Evolutionary conservation across 2,329 filamentous ascomycete species (phyloP).

Genomic region (Aspergillus neotritici): DNA sequence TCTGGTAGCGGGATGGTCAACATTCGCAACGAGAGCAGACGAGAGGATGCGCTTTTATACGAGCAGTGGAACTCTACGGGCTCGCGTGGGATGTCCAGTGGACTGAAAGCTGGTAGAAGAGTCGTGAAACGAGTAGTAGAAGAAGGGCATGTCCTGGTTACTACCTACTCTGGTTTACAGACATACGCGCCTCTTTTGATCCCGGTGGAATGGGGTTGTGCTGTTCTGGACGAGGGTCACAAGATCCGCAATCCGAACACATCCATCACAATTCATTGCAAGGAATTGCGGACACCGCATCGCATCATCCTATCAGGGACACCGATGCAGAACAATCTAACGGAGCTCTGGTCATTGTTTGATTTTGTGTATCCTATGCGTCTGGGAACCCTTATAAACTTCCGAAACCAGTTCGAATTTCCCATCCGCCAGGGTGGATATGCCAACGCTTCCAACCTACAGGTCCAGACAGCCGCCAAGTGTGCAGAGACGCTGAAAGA

Average conservation of each 20-base stretch:
- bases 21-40: constrained; percentile 54
- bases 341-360: constrained; percentile 93
- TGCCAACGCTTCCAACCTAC: constrained; percentile 86
- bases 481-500: constrained; percentile 93
- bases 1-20: constrained; percentile 97
- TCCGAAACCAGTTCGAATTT: constrained; percentile 85
- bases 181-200: constrained; percentile 80
- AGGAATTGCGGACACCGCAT: constrained; percentile 84
- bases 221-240: constrained; percentile 92
- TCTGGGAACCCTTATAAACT: constrained; percentile 82
- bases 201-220: constrained; percentile 83
- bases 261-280: constrained; percentile 89
- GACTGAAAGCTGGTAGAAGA: constrained; percentile 64
- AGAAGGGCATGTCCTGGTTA: constrained; percentile 88
- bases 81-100: constrained; percentile 41
- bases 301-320: constrained; percentile 92
- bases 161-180: constrained; percentile 92
- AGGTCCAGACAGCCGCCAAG: constrained; percentile 89
- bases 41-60: constrained; percentile 59
- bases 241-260: constrained; percentile 97
- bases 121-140: constrained; percentile 77
- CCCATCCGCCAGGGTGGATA: constrained; percentile 92
- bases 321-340: constrained; percentile 94
- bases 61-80: constrained; percentile 47
- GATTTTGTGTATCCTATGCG: constrained; percentile 98